phyloP scores from a whole-genome alignment of 306 rosid genomes.

The Erythrophleum fordii region DNA sequence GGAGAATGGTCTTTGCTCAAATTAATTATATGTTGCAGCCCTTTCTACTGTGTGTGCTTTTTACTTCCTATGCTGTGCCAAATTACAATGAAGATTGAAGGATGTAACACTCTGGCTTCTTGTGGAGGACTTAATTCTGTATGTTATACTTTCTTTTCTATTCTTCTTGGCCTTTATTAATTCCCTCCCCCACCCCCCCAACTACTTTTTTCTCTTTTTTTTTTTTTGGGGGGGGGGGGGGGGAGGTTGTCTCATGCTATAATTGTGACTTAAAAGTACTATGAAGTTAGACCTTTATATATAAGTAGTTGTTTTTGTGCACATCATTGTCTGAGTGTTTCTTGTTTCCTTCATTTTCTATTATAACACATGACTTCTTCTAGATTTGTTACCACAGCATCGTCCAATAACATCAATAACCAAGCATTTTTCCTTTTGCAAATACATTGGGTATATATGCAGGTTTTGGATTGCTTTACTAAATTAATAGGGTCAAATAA shows the following conservation, averaged over 20 bases:
- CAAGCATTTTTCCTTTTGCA: conserved; percentile 4
- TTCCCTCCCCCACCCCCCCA: not conserved
- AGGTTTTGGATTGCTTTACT: conserved; percentile 82
- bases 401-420: not conserved
- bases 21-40: conserved; percentile 59
- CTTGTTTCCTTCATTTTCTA: not conserved
- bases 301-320: not conserved
- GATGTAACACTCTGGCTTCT: conserved; percentile 69
- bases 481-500: conserved; percentile 55
- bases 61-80: conserved; percentile 91
- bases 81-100: conserved; percentile 75
- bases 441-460: conserved; percentile 44
- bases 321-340: conserved; percentile 18
- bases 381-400: not conserved
- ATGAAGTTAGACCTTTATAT: conserved; percentile 4
- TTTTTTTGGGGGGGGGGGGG: too few relatives aligned
- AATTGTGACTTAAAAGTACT: conserved; percentile 7
- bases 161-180: not conserved
- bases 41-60: conserved; percentile 79
- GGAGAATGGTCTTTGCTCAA: conserved; percentile 33
- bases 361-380: not conserved
- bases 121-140: conserved; percentile 78
- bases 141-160: conserved; percentile 46
- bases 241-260: not conserved
- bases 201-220: not conserved